Conservation (phyloP, 2,329 filamentous ascomycete species). For the Cladophialophora carrionii region DNA sequence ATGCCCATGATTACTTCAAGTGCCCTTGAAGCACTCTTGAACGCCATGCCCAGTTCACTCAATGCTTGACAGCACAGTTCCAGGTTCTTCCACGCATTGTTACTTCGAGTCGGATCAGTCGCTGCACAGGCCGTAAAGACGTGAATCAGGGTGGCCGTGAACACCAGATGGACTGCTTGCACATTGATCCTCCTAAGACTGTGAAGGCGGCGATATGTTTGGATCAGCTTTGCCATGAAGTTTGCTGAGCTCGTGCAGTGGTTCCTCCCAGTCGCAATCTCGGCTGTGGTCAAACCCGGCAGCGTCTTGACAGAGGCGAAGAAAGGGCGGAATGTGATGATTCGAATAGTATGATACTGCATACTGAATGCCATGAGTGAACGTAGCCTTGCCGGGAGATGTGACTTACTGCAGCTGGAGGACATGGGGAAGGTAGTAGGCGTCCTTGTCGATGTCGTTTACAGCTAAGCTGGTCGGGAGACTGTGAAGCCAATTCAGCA, state of each 20-base stretch:
- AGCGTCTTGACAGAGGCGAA: slow-evolving; percentile 28
- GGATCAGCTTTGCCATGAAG: slow-evolving; percentile 26
- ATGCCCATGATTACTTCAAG: slow-evolving; percentile 35
- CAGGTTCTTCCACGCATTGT: slow-evolving; percentile 29
- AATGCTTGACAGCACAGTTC: slow-evolving; percentile 35
- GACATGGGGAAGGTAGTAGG: slow-evolving; percentile 29
- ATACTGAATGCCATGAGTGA: slow-evolving; percentile 27
- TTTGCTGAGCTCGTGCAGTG: slow-evolving; percentile 26
- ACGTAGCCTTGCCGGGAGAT: not conserved
- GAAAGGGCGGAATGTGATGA: slow-evolving; percentile 34
- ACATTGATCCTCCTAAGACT: slow-evolving; percentile 33
- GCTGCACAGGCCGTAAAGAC: slow-evolving; percentile 33
- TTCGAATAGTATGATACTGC: slow-evolving; percentile 35
- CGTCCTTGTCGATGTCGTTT: slow-evolving; percentile 20
- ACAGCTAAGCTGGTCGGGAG: slow-evolving; percentile 23
- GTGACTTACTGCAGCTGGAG: slow-evolving; percentile 30
- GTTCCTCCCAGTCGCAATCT: slow-evolving; percentile 20
- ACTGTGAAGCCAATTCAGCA: slow-evolving; percentile 18
- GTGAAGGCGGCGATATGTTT: slow-evolving; percentile 29
- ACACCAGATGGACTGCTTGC: slow-evolving; percentile 36
- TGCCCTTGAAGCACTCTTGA: slow-evolving; percentile 33
- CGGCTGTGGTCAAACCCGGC: slow-evolving; percentile 13
- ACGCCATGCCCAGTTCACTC: slow-evolving; percentile 32
- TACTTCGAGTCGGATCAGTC: slow-evolving; percentile 22
- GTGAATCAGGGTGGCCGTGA: slow-evolving; percentile 34